These are phyloP conservation scores for Durotheca rogersii DNA, from an alignment of 495 filamentous ascomycete genomes.

Conservation along the genomic window DNA sequence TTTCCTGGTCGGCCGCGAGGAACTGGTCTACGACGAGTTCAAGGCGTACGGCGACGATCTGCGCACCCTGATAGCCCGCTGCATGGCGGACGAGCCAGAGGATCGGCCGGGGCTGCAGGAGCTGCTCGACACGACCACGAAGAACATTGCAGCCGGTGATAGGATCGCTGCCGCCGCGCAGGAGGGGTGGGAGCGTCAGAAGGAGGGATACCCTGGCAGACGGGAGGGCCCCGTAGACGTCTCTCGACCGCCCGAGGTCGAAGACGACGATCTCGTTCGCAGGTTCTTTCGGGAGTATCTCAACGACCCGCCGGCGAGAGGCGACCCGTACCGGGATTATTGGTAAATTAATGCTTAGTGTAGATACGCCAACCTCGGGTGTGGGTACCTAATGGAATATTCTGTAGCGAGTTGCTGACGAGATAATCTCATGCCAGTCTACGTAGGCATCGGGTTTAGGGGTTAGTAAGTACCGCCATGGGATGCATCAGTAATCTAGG, in stretches of 20 bases:
- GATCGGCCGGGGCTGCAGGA: conserved; percentile 13
- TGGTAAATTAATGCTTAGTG: no score
- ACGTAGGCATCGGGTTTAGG: no score
- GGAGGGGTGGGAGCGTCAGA: not conserved
- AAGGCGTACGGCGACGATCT: not conserved
- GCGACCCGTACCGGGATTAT: conserved; percentile 2
- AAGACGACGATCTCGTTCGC: conserved; percentile 9
- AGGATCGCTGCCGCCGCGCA: conserved; percentile 1
- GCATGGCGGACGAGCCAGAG: conserved; percentile 14
- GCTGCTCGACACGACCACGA: conserved; percentile 3
- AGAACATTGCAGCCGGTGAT: conserved; percentile 8
- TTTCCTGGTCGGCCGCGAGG: conserved; percentile 9
- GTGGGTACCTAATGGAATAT: no score
- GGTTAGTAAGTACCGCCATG: no score
- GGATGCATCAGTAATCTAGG: no score
- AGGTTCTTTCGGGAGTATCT: conserved; percentile 24
- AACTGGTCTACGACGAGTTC: conserved; percentile 1
- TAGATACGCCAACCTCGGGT: no score
- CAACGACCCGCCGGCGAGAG: conserved; percentile 1
- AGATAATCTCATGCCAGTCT: no score
- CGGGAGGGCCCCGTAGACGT: conserved; percentile 7
- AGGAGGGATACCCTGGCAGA: not conserved
- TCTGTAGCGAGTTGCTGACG: no score
- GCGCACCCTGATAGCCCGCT: conserved; percentile 24
- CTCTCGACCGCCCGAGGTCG: conserved; percentile 4